A percentile compares a stretch with the other conserved stretches of the same genome.
Evolutionary conservation across 75 land plant genomes (phyloP).

Genomic region (Selaginella moellendorffii): DNA sequence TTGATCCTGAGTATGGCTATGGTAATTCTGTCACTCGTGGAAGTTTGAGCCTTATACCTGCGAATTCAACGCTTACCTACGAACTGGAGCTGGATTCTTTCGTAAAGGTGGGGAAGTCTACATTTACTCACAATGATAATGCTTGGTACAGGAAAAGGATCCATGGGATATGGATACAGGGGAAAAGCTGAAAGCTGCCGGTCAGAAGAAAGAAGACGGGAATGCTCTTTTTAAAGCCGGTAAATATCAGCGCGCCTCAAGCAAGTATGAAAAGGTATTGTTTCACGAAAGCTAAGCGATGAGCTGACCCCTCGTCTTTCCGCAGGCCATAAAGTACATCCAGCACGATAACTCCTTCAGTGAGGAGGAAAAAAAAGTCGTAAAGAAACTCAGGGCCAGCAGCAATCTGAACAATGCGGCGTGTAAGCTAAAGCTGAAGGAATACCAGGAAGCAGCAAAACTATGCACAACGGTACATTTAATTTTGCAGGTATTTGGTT

Average conservation of each 20-base stretch:
- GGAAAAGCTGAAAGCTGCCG: slow-evolving; percentile 70
- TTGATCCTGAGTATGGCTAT: slow-evolving; percentile 58
- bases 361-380: slow-evolving; percentile 72
- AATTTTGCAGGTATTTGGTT: not conserved
- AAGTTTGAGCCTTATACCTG: slow-evolving; percentile 46
- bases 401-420: slow-evolving; percentile 90
- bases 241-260: slow-evolving; percentile 54
- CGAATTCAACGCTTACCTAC: slow-evolving; percentile 40
- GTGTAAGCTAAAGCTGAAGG: slow-evolving; percentile 75
- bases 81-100: slow-evolving; percentile 70
- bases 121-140: not conserved
- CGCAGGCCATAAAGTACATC: slow-evolving; percentile 56
- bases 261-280: slow-evolving; percentile 75
- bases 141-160: slow-evolving; percentile 42
- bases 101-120: slow-evolving; percentile 32
- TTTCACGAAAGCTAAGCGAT: not conserved
- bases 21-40: slow-evolving; percentile 31
- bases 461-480: slow-evolving; percentile 70
- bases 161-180: slow-evolving; percentile 61
- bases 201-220: slow-evolving; percentile 68
- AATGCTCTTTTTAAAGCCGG: slow-evolving; percentile 61
- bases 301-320: not conserved
- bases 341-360: slow-evolving; percentile 55
- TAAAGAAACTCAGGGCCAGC: slow-evolving; percentile 41
- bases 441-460: slow-evolving; percentile 60